Conservation (phyloP, 345 rosid species). For the Corymbia maculata region DNA sequence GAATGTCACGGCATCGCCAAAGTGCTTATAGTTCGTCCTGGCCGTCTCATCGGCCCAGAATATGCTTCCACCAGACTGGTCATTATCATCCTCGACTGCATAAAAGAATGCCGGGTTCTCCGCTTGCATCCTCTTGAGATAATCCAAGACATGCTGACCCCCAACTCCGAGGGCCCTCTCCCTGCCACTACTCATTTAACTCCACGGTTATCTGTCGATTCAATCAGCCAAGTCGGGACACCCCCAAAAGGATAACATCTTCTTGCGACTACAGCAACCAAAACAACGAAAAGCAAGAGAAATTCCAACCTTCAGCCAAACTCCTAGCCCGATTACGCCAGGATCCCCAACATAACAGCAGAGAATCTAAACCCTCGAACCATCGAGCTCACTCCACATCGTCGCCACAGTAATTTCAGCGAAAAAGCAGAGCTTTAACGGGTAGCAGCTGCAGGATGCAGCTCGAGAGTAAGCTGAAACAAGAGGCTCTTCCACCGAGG, state of each 20-base stretch:
- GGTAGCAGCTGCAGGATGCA: neutral
- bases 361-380: neutral
- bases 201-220: neutral
- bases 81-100: constrained; percentile 36
- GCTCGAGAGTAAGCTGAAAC: neutral
- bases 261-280: neutral
- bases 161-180: constrained; percentile 39
- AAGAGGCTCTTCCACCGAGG: neutral
- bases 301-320: neutral
- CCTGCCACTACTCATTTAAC: neutral
- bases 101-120: constrained; percentile 61
- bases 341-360: neutral
- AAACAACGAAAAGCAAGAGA: neutral
- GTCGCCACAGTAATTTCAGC: neutral
- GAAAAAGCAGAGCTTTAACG: neutral
- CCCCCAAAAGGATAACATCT: neutral
- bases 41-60: constrained; percentile 68
- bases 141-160: constrained; percentile 49
- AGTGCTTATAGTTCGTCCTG: constrained; percentile 41
- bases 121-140: constrained; percentile 48
- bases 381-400: neutral
- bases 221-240: neutral
- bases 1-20: constrained; percentile 52
- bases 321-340: neutral
- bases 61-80: constrained; percentile 30